Percentiles rank a stretch among this genome's conserved stretches.
These are phyloP conservation scores for Microglena sp. DNA, from an alignment of 139 green algal species.

Conservation along the genomic window DNA sequence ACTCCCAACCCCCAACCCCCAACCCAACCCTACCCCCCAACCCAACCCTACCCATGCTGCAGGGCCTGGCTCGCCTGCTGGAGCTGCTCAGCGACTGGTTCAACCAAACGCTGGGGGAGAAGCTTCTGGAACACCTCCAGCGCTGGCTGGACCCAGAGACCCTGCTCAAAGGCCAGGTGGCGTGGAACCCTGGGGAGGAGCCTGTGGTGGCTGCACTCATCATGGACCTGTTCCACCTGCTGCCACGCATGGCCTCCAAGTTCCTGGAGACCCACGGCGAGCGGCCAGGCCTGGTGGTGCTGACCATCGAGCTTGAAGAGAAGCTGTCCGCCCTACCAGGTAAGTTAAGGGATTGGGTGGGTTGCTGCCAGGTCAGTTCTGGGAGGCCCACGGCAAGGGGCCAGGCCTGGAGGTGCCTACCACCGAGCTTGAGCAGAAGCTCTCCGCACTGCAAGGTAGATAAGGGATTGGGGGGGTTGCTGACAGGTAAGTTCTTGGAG, in stretches of 20 bases:
- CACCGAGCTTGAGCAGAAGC: too few species aligned
- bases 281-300: constrained; percentile 46
- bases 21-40: too few species aligned
- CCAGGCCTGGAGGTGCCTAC: too few species aligned
- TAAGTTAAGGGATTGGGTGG: neutral
- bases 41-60: too few species aligned
- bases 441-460: too few species aligned
- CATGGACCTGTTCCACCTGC: constrained; percentile 91
- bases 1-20: too few species aligned
- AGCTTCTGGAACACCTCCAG: constrained; percentile 86
- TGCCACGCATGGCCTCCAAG: constrained; percentile 67
- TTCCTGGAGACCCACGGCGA: constrained; percentile 76
- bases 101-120: constrained; percentile 89
- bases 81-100: constrained; percentile 84
- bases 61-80: constrained; percentile 63
- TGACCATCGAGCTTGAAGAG: constrained; percentile 88
- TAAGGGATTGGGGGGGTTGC: too few species aligned
- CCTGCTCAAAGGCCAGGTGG: constrained; percentile 25
- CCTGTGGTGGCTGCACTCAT: constrained; percentile 72
- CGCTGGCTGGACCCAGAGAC: constrained; percentile 77
- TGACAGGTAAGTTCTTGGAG: too few species aligned
- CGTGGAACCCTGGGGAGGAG: constrained; percentile 61
- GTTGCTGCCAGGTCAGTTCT: too few species aligned
- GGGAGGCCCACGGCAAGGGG: too few species aligned
- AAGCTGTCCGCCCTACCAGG: constrained; percentile 32